These are phyloP conservation scores for Panicum hallii DNA, from an alignment of 202 grass and related monocot species.

Conservation along the genomic window DNA sequence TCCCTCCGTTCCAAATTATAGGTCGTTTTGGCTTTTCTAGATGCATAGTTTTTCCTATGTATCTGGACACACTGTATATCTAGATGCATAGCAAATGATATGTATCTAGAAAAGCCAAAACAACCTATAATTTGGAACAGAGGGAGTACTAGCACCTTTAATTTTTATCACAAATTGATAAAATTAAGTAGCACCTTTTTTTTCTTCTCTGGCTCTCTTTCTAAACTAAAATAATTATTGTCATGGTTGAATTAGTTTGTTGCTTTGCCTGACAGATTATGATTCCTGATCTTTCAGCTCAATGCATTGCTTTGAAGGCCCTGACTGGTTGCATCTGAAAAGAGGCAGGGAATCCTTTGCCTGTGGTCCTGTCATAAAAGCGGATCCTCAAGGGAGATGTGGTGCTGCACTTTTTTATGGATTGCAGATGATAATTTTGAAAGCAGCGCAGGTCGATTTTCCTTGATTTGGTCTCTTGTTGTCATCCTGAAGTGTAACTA, in stretches of 20 bases:
- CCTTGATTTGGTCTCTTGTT: slow-evolving; percentile 24
- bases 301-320: slow-evolving; percentile 99
- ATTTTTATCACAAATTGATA: slow-evolving; percentile 22
- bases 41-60: no score
- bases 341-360: slow-evolving; percentile 95
- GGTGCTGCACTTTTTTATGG: slow-evolving; percentile 82
- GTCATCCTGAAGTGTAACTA: slow-evolving; percentile 26
- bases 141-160: not conserved
- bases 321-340: slow-evolving; percentile 94
- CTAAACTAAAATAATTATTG: not conserved
- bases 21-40: no score
- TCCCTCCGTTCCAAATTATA: not conserved
- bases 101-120: no score
- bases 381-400: slow-evolving; percentile 87
- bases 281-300: slow-evolving; percentile 65
- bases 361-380: slow-evolving; percentile 83
- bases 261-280: slow-evolving; percentile 36
- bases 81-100: no score
- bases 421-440: slow-evolving; percentile 84
- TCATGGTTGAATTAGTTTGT: slow-evolving; percentile 32
- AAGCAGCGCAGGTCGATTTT: slow-evolving; percentile 77
- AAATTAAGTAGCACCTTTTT: not conserved
- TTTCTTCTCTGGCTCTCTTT: slow-evolving; percentile 11
- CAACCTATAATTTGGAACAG: no score
- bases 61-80: no score